Evolutionary conservation across 768 basidiomycete species (phyloP), one percentile per base, ranked within the genome.

Genomic region (Leccinellum luteum): DNA sequence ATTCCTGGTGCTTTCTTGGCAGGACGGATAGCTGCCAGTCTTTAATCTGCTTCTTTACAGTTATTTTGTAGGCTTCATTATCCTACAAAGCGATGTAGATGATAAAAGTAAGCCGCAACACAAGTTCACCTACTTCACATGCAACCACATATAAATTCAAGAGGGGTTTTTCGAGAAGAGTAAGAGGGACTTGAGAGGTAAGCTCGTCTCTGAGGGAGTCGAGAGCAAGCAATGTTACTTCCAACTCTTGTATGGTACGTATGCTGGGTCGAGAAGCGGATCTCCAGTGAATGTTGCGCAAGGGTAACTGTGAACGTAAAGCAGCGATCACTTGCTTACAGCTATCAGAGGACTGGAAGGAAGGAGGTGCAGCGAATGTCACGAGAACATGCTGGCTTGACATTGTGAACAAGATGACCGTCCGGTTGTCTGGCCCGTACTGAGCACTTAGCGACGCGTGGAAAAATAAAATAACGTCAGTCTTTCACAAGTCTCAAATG

Each of bases 201-300:
- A 82, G 82, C 70, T 90, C 91, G 61, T 90, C 89, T 44, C 85
- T 83, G 50, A 87, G 67, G 32, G 79, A 79, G 60, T 88, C 87
- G 43, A 92, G 76, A 6, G 85, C 73, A 8, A 89, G 80, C 43
- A 98, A 75, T 38, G 84, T 79, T 54, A 97, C 82, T 59, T 87
- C 80, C n/a, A 98, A 80, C 62, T 92, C 87, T 67, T 94, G 93
- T 51, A 99, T 92, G 1, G 93, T 97, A 61, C 90, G 82, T 44
- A 94, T 77, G 15, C 84, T 84, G 5, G 88, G 80, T 44, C 87
- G 79, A 2, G 85, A 82, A 4, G 81, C 66, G 17, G 90, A 82
- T 71, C 91, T 95, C 95, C 97, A 98, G 72, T 98, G 92, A 27
- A 98, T 82, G 73, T 89, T 95, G 51, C 88, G 85, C 53, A 99